Percentiles rank a stretch among this genome's conserved stretches.
Conservation (phyloP, 495 filamentous ascomycete species). For the Penicillium ochrochloron region DNA sequence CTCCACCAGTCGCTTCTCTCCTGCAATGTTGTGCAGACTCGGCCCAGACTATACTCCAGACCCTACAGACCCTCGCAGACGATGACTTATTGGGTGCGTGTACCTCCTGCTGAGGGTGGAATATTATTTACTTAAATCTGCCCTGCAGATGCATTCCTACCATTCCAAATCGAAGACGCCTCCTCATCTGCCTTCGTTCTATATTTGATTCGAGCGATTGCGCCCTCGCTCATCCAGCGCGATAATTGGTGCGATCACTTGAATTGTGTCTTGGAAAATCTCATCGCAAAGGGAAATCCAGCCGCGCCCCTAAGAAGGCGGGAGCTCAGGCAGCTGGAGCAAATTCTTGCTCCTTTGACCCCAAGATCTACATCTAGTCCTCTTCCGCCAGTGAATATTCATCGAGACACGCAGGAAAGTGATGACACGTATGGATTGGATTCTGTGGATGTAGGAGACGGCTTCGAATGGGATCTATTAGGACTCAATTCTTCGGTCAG, state of each 20-base stretch:
- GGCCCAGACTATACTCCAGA: slow-evolving; percentile 39
- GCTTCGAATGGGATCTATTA: slow-evolving; percentile 38
- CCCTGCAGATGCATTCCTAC: slow-evolving; percentile 35
- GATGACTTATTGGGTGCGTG: slow-evolving; percentile 36
- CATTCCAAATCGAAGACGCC: slow-evolving; percentile 40
- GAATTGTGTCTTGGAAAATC: slow-evolving; percentile 31
- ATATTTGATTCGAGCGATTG: slow-evolving; percentile 35
- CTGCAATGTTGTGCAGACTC: slow-evolving; percentile 40
- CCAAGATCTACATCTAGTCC: slow-evolving; percentile 16
- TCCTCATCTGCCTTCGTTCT: slow-evolving; percentile 41
- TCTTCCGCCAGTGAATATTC: slow-evolving; percentile 1
- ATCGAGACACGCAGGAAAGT: slow-evolving; percentile 13
- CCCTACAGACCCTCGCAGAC: slow-evolving; percentile 36
- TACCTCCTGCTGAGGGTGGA: background rate
- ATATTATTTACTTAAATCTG: background rate
- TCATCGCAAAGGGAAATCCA: slow-evolving; percentile 33
- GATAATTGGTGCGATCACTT: slow-evolving; percentile 36
- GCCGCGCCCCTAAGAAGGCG: slow-evolving; percentile 32
- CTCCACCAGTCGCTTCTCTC: slow-evolving; percentile 34
- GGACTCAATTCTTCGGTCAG: slow-evolving; percentile 33
- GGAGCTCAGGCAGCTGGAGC: slow-evolving; percentile 35
- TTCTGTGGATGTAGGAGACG: slow-evolving; percentile 29
- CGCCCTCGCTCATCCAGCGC: slow-evolving; percentile 29
- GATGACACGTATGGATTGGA: slow-evolving; percentile 27
- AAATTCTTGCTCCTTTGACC: slow-evolving; percentile 35